Conservation (phyloP, 2,329 filamentous ascomycete species). For the Aspergillus texensis region DNA sequence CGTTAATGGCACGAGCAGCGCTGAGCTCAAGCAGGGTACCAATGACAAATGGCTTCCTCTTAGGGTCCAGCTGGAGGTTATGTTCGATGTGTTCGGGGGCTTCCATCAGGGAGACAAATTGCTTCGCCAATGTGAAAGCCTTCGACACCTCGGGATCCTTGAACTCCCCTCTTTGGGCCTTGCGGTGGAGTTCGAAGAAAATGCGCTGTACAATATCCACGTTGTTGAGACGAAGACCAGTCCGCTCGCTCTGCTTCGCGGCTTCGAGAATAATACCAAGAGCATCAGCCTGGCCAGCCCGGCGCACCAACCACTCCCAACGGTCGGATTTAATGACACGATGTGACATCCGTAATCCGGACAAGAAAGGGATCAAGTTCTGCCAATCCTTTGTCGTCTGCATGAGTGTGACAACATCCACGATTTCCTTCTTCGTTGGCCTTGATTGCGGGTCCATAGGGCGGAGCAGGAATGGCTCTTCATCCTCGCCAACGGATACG, state of each 20-base stretch:
- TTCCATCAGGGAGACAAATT: conserved; percentile 40
- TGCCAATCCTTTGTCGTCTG: conserved; percentile 42
- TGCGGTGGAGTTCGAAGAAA: conserved; percentile 41
- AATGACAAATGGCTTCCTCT: conserved; percentile 45
- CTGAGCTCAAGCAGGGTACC: conserved; percentile 49
- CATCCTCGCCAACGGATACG: conserved; percentile 40
- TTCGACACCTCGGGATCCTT: conserved; percentile 33
- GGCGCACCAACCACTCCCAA: conserved; percentile 42
- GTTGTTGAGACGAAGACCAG: conserved; percentile 39
- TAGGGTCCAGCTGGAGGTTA: conserved; percentile 35
- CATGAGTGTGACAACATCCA: conserved; percentile 39
- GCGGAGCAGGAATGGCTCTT: conserved; percentile 42
- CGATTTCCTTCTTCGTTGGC: conserved; percentile 37
- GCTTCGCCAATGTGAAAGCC: conserved; percentile 37
- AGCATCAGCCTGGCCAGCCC: conserved; percentile 39
- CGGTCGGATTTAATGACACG: conserved; percentile 26
- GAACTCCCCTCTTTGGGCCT: conserved; percentile 37
- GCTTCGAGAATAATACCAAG: conserved; percentile 40
- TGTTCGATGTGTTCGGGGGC: conserved; percentile 32
- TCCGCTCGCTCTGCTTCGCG: conserved; percentile 37
- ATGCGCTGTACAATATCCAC: conserved; percentile 34
- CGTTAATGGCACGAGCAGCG: conserved; percentile 45
- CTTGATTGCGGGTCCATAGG: conserved; percentile 37
- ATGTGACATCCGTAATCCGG: conserved; percentile 38
- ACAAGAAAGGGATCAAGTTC: conserved; percentile 45